phyloP scores from a whole-genome alignment of 2,329 filamentous ascomycete genomes.

The Penicillium sp. region DNA sequence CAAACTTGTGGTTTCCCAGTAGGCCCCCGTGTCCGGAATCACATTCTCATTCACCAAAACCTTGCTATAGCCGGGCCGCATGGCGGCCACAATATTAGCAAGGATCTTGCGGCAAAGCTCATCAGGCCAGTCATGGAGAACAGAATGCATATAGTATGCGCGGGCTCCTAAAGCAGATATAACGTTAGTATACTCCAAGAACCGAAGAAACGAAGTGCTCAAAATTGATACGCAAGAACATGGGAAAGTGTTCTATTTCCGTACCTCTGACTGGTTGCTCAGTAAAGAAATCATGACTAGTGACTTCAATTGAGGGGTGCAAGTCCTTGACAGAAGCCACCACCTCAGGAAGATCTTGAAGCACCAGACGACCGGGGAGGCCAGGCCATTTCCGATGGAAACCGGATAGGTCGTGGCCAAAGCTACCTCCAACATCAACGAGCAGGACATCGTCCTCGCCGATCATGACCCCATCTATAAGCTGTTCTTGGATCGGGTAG shows the following conservation, averaged over 20 bases:
- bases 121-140: conserved; percentile 38
- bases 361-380: conserved; percentile 41
- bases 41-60: conserved; percentile 45
- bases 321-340: conserved; percentile 18
- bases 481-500: conserved; percentile 21
- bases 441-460: conserved; percentile 22
- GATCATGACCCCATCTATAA: conserved; percentile 9
- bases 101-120: conserved; percentile 32
- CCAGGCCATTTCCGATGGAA: conserved; percentile 36
- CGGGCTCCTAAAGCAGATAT: conserved; percentile 28
- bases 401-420: conserved; percentile 39
- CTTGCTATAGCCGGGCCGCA: conserved; percentile 41
- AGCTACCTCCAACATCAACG: conserved; percentile 45
- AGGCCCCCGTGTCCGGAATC: conserved; percentile 35
- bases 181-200: conserved; percentile 3
- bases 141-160: conserved; percentile 34
- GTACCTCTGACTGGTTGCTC: conserved; percentile 45
- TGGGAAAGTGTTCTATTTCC: not conserved
- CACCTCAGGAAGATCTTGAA: conserved; percentile 48
- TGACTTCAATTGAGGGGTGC: not conserved
- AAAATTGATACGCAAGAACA: not conserved
- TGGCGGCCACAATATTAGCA: conserved; percentile 25
- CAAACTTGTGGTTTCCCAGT: conserved; percentile 29
- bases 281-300: conserved; percentile 44
- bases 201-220: not conserved